Evolutionary conservation across 2,329 filamentous ascomycete species (phyloP).

Genomic region (Pseudopithomyces chartarum): DNA sequence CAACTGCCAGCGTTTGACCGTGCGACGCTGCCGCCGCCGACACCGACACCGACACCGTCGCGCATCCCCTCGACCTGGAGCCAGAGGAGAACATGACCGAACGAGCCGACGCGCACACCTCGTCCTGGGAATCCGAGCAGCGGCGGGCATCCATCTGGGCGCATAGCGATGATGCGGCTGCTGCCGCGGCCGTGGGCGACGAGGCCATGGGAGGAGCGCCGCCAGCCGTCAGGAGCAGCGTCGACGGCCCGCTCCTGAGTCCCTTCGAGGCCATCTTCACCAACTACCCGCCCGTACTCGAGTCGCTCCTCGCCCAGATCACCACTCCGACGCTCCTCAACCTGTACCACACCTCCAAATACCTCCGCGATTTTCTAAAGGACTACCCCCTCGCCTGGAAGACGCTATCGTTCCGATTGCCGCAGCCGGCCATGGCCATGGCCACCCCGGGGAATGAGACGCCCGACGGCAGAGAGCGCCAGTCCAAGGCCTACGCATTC

Average conservation of each 20-base stretch:
- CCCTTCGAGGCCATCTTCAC: conserved; percentile 61
- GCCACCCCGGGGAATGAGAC: conserved; percentile 48
- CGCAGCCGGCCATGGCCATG: conserved; percentile 44
- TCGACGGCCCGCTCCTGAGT: conserved; percentile 28
- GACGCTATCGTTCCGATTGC: conserved; percentile 63
- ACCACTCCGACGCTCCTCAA: conserved; percentile 62
- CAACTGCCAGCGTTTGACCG: conserved; percentile 27
- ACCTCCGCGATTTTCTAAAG: conserved; percentile 60
- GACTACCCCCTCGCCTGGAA: conserved; percentile 66
- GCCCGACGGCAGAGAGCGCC: conserved; percentile 49
- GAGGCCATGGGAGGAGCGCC: background rate
- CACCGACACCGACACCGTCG: conserved; percentile 32
- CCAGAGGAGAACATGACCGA: conserved; percentile 34
- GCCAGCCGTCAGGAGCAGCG: conserved; percentile 9
- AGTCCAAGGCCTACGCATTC: conserved; percentile 63
- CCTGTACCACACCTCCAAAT: conserved; percentile 62
- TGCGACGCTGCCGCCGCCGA: conserved; percentile 34
- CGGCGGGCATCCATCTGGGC: conserved; percentile 6
- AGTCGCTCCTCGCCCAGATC: conserved; percentile 62
- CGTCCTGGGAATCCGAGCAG: conserved; percentile 24
- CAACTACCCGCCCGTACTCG: conserved; percentile 62
- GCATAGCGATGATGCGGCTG: conserved; percentile 3
- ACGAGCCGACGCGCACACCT: conserved; percentile 20
- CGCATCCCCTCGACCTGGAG: conserved; percentile 25
- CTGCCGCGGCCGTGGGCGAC: too few relatives aligned